Percentiles rank a stretch among this genome's conserved stretches.
phyloP scores from a whole-genome alignment of 2,329 filamentous ascomycete species.

The Botrytis paeoniae region DNA sequence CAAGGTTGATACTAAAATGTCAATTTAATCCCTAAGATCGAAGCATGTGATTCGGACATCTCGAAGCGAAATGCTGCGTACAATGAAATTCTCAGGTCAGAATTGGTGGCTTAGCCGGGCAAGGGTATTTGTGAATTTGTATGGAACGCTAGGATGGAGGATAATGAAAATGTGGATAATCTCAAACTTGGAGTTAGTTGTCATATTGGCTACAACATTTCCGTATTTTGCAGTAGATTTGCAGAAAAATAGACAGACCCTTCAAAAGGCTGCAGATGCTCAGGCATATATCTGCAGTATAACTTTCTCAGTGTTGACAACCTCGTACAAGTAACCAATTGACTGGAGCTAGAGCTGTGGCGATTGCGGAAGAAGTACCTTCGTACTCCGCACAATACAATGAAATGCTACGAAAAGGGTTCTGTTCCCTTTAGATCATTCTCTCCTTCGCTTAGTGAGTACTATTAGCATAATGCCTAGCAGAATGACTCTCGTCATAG shows the following conservation, averaged over 20 bases:
- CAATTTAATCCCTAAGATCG: background rate
- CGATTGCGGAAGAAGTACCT: background rate
- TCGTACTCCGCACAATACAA: background rate
- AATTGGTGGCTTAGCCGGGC: background rate
- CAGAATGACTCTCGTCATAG: background rate
- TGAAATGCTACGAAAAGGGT: background rate
- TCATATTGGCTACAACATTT: background rate
- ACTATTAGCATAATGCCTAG: background rate
- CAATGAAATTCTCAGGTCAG: background rate
- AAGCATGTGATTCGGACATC: background rate
- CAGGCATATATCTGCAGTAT: slow-evolving; percentile 6
- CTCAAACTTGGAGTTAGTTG: background rate
- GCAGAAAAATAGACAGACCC: background rate
- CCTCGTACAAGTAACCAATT: slow-evolving; percentile 3
- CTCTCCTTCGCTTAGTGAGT: background rate
- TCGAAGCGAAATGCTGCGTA: background rate
- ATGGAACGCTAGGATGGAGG: background rate
- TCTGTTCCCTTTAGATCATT: background rate
- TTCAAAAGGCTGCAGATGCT: slow-evolving; percentile 14
- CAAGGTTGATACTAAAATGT: background rate
- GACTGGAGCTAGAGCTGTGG: background rate
- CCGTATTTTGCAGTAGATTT: background rate
- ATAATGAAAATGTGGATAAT: background rate
- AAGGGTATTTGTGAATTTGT: background rate
- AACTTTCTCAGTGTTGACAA: slow-evolving; percentile 3